Percentiles rank a stretch among this genome's conserved stretches.
phyloP scores from a whole-genome alignment of 2,329 filamentous ascomycete genomes.

The Colletotrichum spaethianum region DNA sequence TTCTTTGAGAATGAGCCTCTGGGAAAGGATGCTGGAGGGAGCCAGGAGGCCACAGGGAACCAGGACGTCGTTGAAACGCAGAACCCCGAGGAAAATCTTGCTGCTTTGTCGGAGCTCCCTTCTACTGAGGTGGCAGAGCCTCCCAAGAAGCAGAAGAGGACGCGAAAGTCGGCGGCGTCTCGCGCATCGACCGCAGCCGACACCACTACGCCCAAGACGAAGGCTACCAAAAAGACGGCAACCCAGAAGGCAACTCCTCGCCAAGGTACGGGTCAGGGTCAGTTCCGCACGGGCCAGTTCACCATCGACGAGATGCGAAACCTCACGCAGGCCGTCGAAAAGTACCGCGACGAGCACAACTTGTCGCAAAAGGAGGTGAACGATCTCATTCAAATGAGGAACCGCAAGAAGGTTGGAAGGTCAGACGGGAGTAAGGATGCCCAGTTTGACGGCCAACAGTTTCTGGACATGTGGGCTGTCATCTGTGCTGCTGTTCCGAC shows the following conservation, averaged over 20 bases:
- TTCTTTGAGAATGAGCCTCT: conserved; percentile 53
- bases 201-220: not conserved
- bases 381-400: conserved; percentile 54
- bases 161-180: not conserved
- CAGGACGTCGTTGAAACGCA: conserved; percentile 36
- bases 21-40: conserved; percentile 41
- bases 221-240: conserved; percentile 1
- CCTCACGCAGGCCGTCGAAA: conserved; percentile 59
- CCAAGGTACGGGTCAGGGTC: not conserved
- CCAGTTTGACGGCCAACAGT: conserved; percentile 49
- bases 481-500: conserved; percentile 65
- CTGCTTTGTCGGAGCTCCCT: not conserved
- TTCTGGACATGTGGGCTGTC: conserved; percentile 64
- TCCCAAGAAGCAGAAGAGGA: conserved; percentile 2
- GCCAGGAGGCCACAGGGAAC: conserved; percentile 24
- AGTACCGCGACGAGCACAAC: conserved; percentile 59
- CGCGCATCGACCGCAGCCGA: not conserved
- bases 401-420: conserved; percentile 43
- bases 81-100: conserved; percentile 19
- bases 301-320: conserved; percentile 58
- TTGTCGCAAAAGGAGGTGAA: conserved; percentile 64
- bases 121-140: not conserved
- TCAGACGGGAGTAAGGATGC: conserved; percentile 50
- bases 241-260: not conserved
- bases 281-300: conserved; percentile 56